phyloP scores from a whole-genome alignment of 345 rosid genomes.

The Hypericum androsaemum region DNA sequence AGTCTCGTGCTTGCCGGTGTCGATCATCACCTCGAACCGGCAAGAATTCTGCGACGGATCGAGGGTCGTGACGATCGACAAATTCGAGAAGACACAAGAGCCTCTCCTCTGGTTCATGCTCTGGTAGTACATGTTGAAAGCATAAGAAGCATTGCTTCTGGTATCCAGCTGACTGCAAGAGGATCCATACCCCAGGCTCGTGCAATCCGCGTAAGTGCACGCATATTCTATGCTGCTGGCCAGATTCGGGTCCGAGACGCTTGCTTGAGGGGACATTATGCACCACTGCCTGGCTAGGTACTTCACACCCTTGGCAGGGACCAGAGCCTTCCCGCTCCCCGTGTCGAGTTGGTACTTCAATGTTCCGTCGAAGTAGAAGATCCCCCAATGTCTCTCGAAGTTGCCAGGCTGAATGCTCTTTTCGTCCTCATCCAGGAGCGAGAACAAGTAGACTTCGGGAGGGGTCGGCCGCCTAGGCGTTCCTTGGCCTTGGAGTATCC shows the following conservation, averaged over 20 bases:
- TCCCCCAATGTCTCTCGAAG: constrained; percentile 76
- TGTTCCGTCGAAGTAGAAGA: constrained; percentile 60
- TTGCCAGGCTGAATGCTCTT: constrained; percentile 72
- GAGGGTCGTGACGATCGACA: constrained; percentile 24
- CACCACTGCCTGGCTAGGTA: constrained; percentile 64
- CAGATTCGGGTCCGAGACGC: constrained; percentile 25
- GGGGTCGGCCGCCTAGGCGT: constrained; percentile 56
- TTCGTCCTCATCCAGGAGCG: constrained; percentile 68
- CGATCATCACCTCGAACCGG: constrained; percentile 55
- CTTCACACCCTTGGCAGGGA: constrained; percentile 52
- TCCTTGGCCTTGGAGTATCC: constrained; percentile 45
- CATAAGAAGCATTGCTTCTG: constrained; percentile 52
- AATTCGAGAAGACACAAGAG: constrained; percentile 35
- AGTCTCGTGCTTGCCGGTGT: constrained; percentile 28
- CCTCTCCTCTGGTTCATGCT: constrained; percentile 51
- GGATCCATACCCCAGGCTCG: constrained; percentile 49
- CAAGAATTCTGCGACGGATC: constrained; percentile 52
- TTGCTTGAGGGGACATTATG: constrained; percentile 43
- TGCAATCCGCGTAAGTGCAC: constrained; percentile 61
- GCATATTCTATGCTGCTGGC: constrained; percentile 30
- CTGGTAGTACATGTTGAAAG: constrained; percentile 69
- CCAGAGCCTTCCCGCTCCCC: constrained; percentile 34
- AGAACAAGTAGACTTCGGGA: constrained; percentile 65
- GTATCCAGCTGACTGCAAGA: constrained; percentile 42
- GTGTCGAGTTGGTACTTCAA: constrained; percentile 43